Percentiles rank a stretch among this genome's conserved stretches.
phyloP scores from a whole-genome alignment of 257 asterid species.

The Euphrasia confusa region DNA sequence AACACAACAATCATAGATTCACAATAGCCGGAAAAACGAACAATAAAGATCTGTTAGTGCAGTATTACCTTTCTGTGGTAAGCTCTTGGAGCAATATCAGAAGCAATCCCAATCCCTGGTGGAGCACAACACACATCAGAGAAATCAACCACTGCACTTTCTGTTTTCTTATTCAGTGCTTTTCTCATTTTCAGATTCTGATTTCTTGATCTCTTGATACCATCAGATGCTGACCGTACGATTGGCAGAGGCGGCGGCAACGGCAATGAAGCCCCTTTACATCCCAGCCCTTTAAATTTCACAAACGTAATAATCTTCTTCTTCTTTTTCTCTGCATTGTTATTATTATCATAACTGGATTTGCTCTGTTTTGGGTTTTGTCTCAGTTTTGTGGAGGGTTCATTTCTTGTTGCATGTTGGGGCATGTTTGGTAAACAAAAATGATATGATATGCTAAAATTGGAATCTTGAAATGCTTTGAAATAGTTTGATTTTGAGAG shows the following conservation, averaged over 20 bases:
- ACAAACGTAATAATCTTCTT: slow-evolving; percentile 26
- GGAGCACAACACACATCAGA: slow-evolving; percentile 57
- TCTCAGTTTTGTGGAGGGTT: slow-evolving; percentile 13
- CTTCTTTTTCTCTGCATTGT: slow-evolving; percentile 25
- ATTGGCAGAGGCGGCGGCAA: slow-evolving; percentile 24
- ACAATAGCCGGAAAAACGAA: not conserved
- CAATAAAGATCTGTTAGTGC: not conserved
- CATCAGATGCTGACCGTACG: slow-evolving; percentile 29
- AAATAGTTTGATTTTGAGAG: not conserved
- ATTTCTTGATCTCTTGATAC: slow-evolving; percentile 22
- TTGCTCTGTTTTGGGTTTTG: not conserved
- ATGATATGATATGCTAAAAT: not conserved
- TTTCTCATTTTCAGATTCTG: slow-evolving; percentile 25
- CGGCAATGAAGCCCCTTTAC: slow-evolving; percentile 32
- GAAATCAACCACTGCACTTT: slow-evolving; percentile 39
- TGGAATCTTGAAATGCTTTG: not conserved
- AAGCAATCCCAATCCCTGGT: slow-evolving; percentile 53
- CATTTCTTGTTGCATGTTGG: slow-evolving; percentile 14
- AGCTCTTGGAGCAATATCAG: slow-evolving; percentile 35
- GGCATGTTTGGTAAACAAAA: slow-evolving; percentile 24
- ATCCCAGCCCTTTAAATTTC: slow-evolving; percentile 44
- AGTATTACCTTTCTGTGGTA: slow-evolving; percentile 34
- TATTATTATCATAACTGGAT: slow-evolving; percentile 10
- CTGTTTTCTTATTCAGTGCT: slow-evolving; percentile 23
- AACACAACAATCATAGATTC: no score